These are phyloP conservation scores for Nephromyces sp. DNA, from an alignment of 169 alveolate genomes.

Conservation along the genomic window DNA sequence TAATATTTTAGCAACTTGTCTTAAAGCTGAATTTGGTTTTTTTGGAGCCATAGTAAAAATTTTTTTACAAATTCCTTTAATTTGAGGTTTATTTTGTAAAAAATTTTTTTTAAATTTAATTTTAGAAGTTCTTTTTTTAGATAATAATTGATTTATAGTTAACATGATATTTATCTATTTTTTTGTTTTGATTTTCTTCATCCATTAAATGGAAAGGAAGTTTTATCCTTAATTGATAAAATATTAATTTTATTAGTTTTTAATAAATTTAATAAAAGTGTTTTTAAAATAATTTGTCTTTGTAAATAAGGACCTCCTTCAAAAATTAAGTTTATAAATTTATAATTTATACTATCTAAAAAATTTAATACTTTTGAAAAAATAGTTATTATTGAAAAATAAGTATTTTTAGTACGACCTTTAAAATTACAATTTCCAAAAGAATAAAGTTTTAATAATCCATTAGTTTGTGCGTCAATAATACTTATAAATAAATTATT, in stretches of 20 bases:
- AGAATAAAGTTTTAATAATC: slow-evolving; percentile 1
- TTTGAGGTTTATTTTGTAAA: slow-evolving; percentile 7
- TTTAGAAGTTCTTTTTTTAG: neutral
- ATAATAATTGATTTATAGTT: slow-evolving; percentile 2
- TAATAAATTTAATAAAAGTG: slow-evolving; percentile 5
- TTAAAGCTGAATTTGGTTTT: slow-evolving; percentile 15
- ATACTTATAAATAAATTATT: slow-evolving; percentile 2
- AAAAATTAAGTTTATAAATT: slow-evolving; percentile 7
- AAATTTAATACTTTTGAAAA: neutral
- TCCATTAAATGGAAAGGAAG: slow-evolving; percentile 8
- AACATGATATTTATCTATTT: slow-evolving; percentile 10
- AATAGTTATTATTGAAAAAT: neutral
- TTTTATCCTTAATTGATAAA: slow-evolving; percentile 11
- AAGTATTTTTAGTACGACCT: slow-evolving; percentile 4
- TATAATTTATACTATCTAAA: neutral
- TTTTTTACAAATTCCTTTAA: slow-evolving; percentile 1
- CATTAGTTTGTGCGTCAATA: neutral
- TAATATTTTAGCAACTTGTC: slow-evolving; percentile 24
- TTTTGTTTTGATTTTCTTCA: slow-evolving; percentile 3
- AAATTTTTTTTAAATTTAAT: neutral
- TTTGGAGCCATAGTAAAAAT: slow-evolving; percentile 1
- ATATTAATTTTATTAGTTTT: slow-evolving; percentile 2
- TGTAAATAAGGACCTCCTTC: slow-evolving; percentile 8
- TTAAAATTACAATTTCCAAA: slow-evolving; percentile 21
- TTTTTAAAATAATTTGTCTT: slow-evolving; percentile 17